Conservation (phyloP, 108 stramenopile species). For the Epithemia pelagica region DNA sequence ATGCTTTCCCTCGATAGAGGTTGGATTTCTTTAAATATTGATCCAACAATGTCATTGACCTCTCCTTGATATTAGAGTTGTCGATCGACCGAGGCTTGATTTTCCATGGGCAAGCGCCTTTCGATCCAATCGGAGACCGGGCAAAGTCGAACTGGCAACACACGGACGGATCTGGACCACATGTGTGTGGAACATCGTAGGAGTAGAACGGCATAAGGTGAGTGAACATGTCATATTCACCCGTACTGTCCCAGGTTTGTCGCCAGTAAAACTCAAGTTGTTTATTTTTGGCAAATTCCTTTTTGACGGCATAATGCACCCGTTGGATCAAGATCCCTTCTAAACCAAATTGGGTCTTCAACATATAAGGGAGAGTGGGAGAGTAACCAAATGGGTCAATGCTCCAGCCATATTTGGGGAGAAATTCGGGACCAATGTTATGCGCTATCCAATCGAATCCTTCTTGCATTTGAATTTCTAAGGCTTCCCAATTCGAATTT, state of each 20-base stretch:
- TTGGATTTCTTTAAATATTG: constrained; percentile 55
- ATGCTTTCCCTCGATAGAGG: constrained; percentile 43
- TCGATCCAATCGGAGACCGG: constrained; percentile 7
- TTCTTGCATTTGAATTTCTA: constrained; percentile 64
- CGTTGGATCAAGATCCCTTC: constrained; percentile 58
- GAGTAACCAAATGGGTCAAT: constrained; percentile 66
- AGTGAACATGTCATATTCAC: constrained; percentile 55
- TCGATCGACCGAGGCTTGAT: constrained; percentile 27
- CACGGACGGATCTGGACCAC: constrained; percentile 52
- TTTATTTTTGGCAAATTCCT: constrained; percentile 43
- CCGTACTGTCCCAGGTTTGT: constrained; percentile 45
- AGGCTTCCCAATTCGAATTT: constrained; percentile 54
- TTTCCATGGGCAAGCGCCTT: constrained; percentile 36
- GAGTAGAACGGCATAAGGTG: constrained; percentile 60
- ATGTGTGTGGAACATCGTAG: constrained; percentile 60
- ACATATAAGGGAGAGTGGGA: constrained; percentile 51
- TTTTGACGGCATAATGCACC: constrained; percentile 63
- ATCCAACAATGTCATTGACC: constrained; percentile 39
- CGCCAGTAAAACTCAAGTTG: constrained; percentile 62
- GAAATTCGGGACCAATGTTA: constrained; percentile 34
- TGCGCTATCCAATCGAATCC: constrained; percentile 51
- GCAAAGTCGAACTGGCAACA: constrained; percentile 62
- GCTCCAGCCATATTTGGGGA: constrained; percentile 60
- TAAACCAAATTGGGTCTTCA: constrained; percentile 38
- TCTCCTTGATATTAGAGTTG: constrained; percentile 29